Conservation (phyloP, 2,329 filamentous ascomycete species). For the Ascosphaera apis region DNA sequence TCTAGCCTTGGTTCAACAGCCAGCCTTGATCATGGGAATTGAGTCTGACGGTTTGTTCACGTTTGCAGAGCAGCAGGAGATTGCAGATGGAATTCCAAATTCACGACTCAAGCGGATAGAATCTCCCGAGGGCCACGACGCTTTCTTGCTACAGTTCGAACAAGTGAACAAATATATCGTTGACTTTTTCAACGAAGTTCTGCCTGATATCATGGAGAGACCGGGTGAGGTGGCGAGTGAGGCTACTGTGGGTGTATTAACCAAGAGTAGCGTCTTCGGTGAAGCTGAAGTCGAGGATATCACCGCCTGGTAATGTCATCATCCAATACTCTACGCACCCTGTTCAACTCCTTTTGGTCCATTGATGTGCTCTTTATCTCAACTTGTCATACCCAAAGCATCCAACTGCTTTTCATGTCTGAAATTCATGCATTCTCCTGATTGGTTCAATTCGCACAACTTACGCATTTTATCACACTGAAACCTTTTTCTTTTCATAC, state of each 20-base stretch:
- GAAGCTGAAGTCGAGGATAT: slow-evolving; percentile 94
- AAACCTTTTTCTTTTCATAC: too few relatives aligned
- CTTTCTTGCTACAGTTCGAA: slow-evolving; percentile 88
- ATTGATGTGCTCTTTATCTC: not conserved
- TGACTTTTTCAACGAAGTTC: slow-evolving; percentile 54
- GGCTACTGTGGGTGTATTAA: slow-evolving; percentile 36
- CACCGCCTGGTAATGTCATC: slow-evolving; percentile 51
- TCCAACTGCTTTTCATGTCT: slow-evolving; percentile 4
- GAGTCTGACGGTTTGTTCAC: slow-evolving; percentile 92
- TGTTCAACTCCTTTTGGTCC: not conserved
- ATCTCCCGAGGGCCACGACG: slow-evolving; percentile 85
- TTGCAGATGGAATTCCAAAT: slow-evolving; percentile 60
- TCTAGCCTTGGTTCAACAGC: slow-evolving; percentile 63
- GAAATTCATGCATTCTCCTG: too few relatives aligned
- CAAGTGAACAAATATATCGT: slow-evolving; percentile 82
- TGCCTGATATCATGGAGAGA: slow-evolving; percentile 71
- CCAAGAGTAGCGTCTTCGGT: slow-evolving; percentile 78
- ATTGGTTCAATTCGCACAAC: too few relatives aligned
- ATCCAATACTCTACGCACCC: not conserved
- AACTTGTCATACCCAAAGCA: slow-evolving; percentile 1
- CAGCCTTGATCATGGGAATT: slow-evolving; percentile 76
- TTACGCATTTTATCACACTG: too few relatives aligned
- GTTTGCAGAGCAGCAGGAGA: slow-evolving; percentile 84
- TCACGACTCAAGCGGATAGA: slow-evolving; percentile 68
- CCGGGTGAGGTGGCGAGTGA: slow-evolving; percentile 24